These are phyloP conservation scores for Hypoxylon perforatum DNA, from an alignment of 495 filamentous ascomycete genomes.

Conservation along the genomic window DNA sequence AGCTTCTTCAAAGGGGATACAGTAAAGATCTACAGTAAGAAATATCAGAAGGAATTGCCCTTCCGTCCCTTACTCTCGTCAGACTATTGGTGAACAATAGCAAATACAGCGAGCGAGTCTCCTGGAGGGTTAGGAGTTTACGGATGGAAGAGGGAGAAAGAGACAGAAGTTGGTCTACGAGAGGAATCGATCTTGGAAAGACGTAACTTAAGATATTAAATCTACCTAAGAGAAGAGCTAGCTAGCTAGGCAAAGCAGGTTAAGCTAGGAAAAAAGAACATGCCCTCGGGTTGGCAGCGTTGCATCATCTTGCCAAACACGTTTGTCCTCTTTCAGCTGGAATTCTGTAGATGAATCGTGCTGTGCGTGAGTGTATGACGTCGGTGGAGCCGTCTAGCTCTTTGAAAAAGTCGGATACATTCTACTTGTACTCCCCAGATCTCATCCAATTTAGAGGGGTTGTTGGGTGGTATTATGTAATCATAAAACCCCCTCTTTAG, in stretches of 20 bases:
- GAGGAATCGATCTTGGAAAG: conserved; percentile 8
- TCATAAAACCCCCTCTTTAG: too few relatives aligned
- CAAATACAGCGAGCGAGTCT: not conserved
- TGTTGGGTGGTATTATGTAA: too few relatives aligned
- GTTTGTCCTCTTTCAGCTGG: conserved; percentile 32
- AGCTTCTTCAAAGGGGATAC: conserved; percentile 11
- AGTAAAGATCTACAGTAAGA: conserved; percentile 1
- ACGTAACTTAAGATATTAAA: conserved; percentile 10
- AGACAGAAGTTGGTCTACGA: not conserved
- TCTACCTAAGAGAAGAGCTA: conserved; percentile 17
- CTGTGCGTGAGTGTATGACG: conserved; percentile 39
- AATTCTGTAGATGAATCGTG: conserved; percentile 37
- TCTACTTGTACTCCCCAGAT: not conserved
- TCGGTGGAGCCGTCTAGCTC: conserved; percentile 27
- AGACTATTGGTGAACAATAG: conserved; percentile 2
- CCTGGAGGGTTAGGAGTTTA: not conserved
- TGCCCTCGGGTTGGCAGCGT: conserved; percentile 13
- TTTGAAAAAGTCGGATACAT: conserved; percentile 14
- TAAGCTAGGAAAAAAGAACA: not conserved
- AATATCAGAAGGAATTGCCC: conserved; percentile 1
- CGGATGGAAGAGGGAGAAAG: not conserved
- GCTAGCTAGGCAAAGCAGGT: conserved; percentile 11
- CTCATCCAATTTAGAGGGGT: too few relatives aligned
- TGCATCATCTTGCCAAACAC: conserved; percentile 33
- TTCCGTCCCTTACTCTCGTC: not conserved